These are phyloP conservation scores for Apiospora pterosperma DNA, from an alignment of 2,329 filamentous ascomycete genomes.

Conservation along the genomic window DNA sequence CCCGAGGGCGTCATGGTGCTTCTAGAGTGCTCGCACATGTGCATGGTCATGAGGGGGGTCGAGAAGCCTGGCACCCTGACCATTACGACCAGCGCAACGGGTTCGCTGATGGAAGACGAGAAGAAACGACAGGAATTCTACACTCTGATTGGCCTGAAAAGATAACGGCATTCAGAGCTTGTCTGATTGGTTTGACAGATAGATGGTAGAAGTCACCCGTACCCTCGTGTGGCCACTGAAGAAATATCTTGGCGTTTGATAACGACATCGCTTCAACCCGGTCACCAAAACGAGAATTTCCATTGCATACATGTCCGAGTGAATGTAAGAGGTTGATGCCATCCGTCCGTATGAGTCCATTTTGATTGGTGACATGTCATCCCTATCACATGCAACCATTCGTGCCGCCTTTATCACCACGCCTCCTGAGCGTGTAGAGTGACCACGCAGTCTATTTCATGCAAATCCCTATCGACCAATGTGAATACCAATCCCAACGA, in stretches of 20 bases:
- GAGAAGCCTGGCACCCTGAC: slow-evolving; percentile 80
- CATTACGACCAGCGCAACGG: slow-evolving; percentile 89
- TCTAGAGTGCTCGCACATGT: slow-evolving; percentile 89
- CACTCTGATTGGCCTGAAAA: slow-evolving; percentile 55
- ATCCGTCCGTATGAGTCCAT: background rate
- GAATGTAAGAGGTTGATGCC: background rate
- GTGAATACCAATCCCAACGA: background rate
- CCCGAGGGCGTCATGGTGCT: slow-evolving; percentile 91
- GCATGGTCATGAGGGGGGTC: slow-evolving; percentile 95
- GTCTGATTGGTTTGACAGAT: too few relatives aligned
- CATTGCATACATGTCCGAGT: background rate
- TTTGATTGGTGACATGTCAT: background rate
- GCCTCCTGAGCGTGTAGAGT: background rate
- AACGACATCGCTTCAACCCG: background rate
- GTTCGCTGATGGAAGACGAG: slow-evolving; percentile 80
- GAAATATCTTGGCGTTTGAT: background rate
- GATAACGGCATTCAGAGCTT: background rate
- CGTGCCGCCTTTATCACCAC: background rate
- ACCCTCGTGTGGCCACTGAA: too few relatives aligned
- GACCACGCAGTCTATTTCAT: background rate
- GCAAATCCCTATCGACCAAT: background rate
- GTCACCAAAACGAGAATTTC: background rate
- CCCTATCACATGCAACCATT: background rate
- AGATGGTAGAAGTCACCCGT: too few relatives aligned
- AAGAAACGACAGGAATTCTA: slow-evolving; percentile 95